phyloP scores from a whole-genome alignment of 371 early-diverging fungal genomes.

The Rhizopus arrhizus region DNA sequence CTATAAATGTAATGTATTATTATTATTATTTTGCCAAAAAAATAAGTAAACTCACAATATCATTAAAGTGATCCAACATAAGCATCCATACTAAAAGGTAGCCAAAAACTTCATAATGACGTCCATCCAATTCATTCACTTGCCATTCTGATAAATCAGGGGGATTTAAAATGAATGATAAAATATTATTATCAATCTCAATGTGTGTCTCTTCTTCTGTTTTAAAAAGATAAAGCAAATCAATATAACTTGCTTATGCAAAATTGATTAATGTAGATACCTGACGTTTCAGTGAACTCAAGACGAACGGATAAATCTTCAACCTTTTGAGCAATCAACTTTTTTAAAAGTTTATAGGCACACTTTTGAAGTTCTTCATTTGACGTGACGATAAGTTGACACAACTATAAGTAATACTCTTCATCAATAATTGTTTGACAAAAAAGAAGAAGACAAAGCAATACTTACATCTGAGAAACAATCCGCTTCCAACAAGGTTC shows the following conservation, averaged over 20 bases:
- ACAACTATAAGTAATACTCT: constrained; percentile 20
- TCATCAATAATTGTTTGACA: neutral
- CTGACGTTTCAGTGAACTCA: constrained; percentile 43
- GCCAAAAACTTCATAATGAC: constrained; percentile 54
- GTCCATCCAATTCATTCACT: constrained; percentile 12
- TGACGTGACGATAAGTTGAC: constrained; percentile 21
- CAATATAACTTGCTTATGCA: neutral
- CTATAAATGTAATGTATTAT: constrained; percentile 33
- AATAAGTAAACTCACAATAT: constrained; percentile 62
- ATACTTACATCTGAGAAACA: constrained; percentile 29
- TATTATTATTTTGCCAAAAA: neutral
- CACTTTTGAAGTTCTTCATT: constrained; percentile 50
- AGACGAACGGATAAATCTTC: constrained; percentile 53
- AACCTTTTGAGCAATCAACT: constrained; percentile 40
- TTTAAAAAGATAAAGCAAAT: neutral
- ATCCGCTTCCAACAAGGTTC: constrained; percentile 27
- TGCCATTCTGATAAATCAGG: constrained; percentile 32
- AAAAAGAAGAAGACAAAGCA: too few species aligned
- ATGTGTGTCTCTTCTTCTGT: constrained; percentile 29
- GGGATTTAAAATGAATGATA: constrained; percentile 28
- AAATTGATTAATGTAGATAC: constrained; percentile 16
- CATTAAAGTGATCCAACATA: constrained; percentile 76
- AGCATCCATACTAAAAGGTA: constrained; percentile 76
- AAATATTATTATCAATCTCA: constrained; percentile 24
- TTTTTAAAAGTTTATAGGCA: constrained; percentile 47